A percentile compares a stretch with the other conserved stretches of the same genome.
These are phyloP conservation scores for Lasiosphaeriaceae sp. DNA, from an alignment of 495 filamentous ascomycete species.

Conservation along the genomic window DNA sequence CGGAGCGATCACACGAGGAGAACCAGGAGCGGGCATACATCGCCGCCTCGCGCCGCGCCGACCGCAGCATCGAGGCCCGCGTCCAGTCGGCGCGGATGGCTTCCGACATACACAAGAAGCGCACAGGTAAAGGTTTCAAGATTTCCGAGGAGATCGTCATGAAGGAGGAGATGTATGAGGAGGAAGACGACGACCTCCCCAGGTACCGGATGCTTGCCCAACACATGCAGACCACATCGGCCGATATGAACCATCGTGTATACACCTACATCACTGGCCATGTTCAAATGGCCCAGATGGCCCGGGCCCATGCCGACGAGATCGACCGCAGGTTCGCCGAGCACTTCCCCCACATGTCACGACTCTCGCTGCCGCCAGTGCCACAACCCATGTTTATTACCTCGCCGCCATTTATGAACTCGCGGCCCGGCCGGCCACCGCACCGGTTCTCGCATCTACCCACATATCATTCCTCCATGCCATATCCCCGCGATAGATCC, in stretches of 20 bases:
- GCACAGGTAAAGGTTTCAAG: constrained; percentile 78
- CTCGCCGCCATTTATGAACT: too few relatives aligned
- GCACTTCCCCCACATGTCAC: constrained; percentile 25
- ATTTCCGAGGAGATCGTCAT: constrained; percentile 86
- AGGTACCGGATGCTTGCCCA: constrained; percentile 52
- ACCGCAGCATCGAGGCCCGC: constrained; percentile 84
- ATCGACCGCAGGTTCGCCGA: constrained; percentile 45
- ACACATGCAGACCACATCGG: constrained; percentile 50
- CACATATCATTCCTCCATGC: constrained; percentile 7
- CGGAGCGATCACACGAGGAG: constrained; percentile 75
- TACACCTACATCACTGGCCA: constrained; percentile 58
- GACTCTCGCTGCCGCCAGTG: constrained; percentile 13
- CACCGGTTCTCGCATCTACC: not conserved
- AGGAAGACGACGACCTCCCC: constrained; percentile 71
- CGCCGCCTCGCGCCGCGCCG: constrained; percentile 86
- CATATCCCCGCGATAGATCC: not conserved
- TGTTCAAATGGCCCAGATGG: constrained; percentile 51
- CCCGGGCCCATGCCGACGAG: constrained; percentile 49
- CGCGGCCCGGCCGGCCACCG: too few relatives aligned
- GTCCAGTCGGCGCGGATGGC: constrained; percentile 84
- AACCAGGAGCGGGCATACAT: constrained; percentile 96
- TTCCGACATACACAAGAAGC: constrained; percentile 83
- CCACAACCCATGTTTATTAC: too few relatives aligned
- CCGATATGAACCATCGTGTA: constrained; percentile 55
- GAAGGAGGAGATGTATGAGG: constrained; percentile 96